A percentile compares a stretch with the other conserved stretches of the same genome.
Evolutionary conservation across 345 rosid species (phyloP).

Genomic region (Citrus hindsii): DNA sequence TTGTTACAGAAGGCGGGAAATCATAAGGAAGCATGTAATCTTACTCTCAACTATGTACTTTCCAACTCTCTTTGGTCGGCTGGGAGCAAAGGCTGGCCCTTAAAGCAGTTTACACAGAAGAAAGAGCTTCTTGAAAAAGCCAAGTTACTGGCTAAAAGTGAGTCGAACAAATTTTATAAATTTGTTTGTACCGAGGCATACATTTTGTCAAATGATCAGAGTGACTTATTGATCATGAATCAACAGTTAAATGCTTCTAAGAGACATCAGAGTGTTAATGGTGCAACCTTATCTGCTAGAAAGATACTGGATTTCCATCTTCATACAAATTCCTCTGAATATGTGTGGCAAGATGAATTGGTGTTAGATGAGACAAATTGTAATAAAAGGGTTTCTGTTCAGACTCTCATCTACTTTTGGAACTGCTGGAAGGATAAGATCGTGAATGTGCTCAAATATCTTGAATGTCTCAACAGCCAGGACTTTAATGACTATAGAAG

Average conservation of each 20-base stretch:
- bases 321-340: slow-evolving; percentile 3
- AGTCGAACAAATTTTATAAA: slow-evolving; percentile 23
- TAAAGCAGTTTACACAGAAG: slow-evolving; percentile 29
- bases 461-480: slow-evolving; percentile 2
- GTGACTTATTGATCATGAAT: slow-evolving; percentile 23
- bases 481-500: background rate
- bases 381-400: slow-evolving; percentile 17
- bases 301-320: slow-evolving; percentile 41
- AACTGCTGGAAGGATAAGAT: slow-evolving; percentile 40
- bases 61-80: slow-evolving; percentile 40
- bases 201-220: slow-evolving; percentile 19
- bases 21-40: slow-evolving; percentile 28
- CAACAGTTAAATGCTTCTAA: slow-evolving; percentile 28
- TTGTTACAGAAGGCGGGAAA: slow-evolving; percentile 31
- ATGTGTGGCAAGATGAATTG: slow-evolving; percentile 27
- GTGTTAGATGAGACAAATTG: slow-evolving; percentile 13
- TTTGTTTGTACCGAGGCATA: slow-evolving; percentile 26
- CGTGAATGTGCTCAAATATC: slow-evolving; percentile 21
- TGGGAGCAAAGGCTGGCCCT: slow-evolving; percentile 46
- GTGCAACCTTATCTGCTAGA: slow-evolving; percentile 37
- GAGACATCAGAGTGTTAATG: slow-evolving; percentile 23
- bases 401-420: slow-evolving; percentile 44
- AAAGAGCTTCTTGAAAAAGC: slow-evolving; percentile 38
- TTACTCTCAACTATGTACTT: slow-evolving; percentile 31
- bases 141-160: slow-evolving; percentile 26